Evolutionary conservation across 2,329 filamentous ascomycete species (phyloP), one percentile per base, ranked within the genome.

Genomic region (Penicillium corylophilum): DNA sequence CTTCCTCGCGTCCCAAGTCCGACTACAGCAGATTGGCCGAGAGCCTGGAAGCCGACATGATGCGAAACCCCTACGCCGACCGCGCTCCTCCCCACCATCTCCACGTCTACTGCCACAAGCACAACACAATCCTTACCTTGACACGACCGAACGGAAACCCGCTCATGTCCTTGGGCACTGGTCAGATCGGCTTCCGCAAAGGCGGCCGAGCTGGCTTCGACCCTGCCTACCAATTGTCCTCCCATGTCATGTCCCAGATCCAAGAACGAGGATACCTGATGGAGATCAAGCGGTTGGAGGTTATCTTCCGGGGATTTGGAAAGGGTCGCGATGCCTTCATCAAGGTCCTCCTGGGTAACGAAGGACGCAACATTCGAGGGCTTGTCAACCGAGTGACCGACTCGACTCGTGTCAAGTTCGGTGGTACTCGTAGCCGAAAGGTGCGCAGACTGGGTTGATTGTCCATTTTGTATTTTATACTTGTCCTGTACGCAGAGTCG

Each of bases 61-160:
- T 69, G 54, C 67, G 61, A 50, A 55, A 66, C 43, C 68, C 70
- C 24, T 72, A 72, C 54, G 61, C 64, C 59, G 70, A 71, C 50
- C 65, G 65, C 33, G 55, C 61, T 41, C 69, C 70, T 63, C 87
- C 89, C 2, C 90, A 90, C 77, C 90, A 95, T 71, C 81, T 99
- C 58, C 90, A 96, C 76, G 79, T 99, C 70, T 93, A 85, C 74
- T 77, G 88, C 24, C 87, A 89, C 71, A 95, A 90, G 76, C 94
- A 96, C 82, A 99, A 99, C 77, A 94, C 90, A 18, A 90, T 97
- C 74, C 82, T 99, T 65, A 96, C 92, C 1, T 83, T 96, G 60
- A 90, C 91, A 20, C 86, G 87, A 65, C 92, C 94, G 24, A 86
- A 90, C 70, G 82, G 87, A 43, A 83, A 90, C 58, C 83, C 90